Conservation (phyloP, 192 early-diverging fungal genomes). For the Radiomyces spectabilis region DNA sequence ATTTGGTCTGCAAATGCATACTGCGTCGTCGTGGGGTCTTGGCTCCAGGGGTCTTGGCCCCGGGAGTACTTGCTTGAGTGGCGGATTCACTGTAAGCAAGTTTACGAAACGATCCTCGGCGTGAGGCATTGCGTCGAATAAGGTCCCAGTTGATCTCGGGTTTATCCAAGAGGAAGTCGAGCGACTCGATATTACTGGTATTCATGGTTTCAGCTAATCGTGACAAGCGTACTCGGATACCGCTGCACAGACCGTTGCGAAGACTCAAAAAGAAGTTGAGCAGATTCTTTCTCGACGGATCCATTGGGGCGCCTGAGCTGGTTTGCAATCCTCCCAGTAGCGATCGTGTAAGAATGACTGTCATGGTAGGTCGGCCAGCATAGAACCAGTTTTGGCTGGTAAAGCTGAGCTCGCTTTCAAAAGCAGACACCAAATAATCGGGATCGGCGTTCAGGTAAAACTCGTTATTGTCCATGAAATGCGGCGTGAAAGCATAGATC, state of each 20-base stretch:
- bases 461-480: constrained; percentile 82
- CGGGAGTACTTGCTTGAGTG: constrained; percentile 41
- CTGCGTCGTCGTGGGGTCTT: constrained; percentile 6
- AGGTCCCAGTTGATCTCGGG: constrained; percentile 45
- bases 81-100: constrained; percentile 35
- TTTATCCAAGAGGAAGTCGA: constrained; percentile 72
- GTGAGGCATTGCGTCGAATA: constrained; percentile 35
- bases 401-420: constrained; percentile 71
- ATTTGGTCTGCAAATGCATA: background rate
- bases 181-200: constrained; percentile 68
- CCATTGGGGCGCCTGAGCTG: background rate
- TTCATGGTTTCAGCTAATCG: constrained; percentile 67
- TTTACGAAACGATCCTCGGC: constrained; percentile 28
- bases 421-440: constrained; percentile 69
- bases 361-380: constrained; percentile 72
- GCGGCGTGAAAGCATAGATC: constrained; percentile 76
- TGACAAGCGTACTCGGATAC: constrained; percentile 65
- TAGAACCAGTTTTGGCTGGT: constrained; percentile 64
- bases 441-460: constrained; percentile 78
- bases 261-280: constrained; percentile 78
- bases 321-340: constrained; percentile 57
- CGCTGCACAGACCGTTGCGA: constrained; percentile 50
- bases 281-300: constrained; percentile 48
- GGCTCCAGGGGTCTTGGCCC: constrained; percentile 10
- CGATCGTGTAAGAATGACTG: constrained; percentile 60